These are phyloP conservation scores for Xylariales sp. DNA, from an alignment of 2,329 filamentous ascomycete species.

Conservation along the genomic window DNA sequence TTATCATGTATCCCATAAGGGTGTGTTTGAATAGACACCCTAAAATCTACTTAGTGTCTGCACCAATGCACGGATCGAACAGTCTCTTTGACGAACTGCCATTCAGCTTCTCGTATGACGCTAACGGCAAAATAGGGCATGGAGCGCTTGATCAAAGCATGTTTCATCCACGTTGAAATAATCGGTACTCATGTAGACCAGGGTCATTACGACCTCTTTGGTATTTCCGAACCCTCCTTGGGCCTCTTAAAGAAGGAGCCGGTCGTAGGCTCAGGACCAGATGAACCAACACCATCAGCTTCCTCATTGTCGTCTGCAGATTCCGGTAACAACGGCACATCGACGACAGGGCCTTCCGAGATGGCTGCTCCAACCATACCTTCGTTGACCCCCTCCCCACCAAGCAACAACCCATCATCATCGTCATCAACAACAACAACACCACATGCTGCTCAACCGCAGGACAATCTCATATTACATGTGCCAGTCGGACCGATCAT, in stretches of 20 bases:
- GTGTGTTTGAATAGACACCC: too few species aligned
- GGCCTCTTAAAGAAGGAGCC: background rate
- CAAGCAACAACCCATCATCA: background rate
- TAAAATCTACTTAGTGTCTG: too few species aligned
- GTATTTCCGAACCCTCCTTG: background rate
- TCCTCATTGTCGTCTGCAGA: too few species aligned
- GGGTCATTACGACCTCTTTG: slow-evolving; percentile 48
- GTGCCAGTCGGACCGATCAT: slow-evolving; percentile 42
- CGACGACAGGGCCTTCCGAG: background rate
- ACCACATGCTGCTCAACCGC: too few species aligned
- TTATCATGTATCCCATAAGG: too few species aligned
- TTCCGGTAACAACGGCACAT: background rate
- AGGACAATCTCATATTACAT: too few species aligned
- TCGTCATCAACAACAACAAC: slow-evolving; percentile 5
- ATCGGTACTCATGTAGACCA: slow-evolving; percentile 48
- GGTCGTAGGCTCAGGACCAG: too few species aligned
- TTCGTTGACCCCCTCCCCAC: background rate
- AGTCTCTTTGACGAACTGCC: too few species aligned
- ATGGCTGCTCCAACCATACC: background rate
- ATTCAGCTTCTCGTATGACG: too few species aligned
- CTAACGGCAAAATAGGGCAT: too few species aligned
- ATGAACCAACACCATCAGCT: too few species aligned
- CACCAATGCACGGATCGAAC: too few species aligned
- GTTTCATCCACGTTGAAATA: slow-evolving; percentile 49
- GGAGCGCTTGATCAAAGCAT: slow-evolving; percentile 51